phyloP scores from a whole-genome alignment of 106 monocot genomes.

The Dioscorea alata region DNA sequence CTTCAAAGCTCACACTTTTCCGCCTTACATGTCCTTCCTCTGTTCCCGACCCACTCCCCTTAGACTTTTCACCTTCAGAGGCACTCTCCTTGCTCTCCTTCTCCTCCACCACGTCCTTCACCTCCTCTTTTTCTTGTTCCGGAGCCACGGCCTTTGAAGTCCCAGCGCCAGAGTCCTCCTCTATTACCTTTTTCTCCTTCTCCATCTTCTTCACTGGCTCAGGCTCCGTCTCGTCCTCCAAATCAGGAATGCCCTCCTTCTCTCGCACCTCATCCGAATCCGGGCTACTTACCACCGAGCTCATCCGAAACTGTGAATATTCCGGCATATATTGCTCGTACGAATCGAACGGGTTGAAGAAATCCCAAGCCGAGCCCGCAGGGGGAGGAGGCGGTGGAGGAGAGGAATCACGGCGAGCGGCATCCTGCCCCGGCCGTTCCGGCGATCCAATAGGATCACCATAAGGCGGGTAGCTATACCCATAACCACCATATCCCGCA shows the following conservation, averaged over 20 bases:
- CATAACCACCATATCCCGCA: slow-evolving; percentile 2
- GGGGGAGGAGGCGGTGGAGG: slow-evolving; percentile 45
- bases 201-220: slow-evolving; percentile 27
- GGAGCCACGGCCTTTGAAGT: slow-evolving; percentile 9
- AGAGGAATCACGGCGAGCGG: neutral
- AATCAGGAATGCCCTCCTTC: slow-evolving; percentile 88
- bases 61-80: neutral
- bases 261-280: slow-evolving; percentile 62
- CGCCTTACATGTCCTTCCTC: slow-evolving; percentile 25
- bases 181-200: slow-evolving; percentile 15
- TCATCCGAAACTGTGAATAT: slow-evolving; percentile 12
- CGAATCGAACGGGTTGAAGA: slow-evolving; percentile 59
- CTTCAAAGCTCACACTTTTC: slow-evolving; percentile 45
- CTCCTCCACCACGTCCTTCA: neutral
- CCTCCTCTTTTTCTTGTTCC: slow-evolving; percentile 7
- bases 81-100: slow-evolving; percentile 9
- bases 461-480: slow-evolving; percentile 27
- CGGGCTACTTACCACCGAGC: slow-evolving; percentile 41
- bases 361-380: slow-evolving; percentile 57
- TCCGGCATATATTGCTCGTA: slow-evolving; percentile 41
- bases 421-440: neutral
- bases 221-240: slow-evolving; percentile 62
- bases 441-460: slow-evolving; percentile 5
- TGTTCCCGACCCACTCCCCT: neutral
- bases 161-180: slow-evolving; percentile 7